Base-by-base conservation (phyloP, 2,329 filamentous ascomycete species). In the Xylaria digitata region DNA sequence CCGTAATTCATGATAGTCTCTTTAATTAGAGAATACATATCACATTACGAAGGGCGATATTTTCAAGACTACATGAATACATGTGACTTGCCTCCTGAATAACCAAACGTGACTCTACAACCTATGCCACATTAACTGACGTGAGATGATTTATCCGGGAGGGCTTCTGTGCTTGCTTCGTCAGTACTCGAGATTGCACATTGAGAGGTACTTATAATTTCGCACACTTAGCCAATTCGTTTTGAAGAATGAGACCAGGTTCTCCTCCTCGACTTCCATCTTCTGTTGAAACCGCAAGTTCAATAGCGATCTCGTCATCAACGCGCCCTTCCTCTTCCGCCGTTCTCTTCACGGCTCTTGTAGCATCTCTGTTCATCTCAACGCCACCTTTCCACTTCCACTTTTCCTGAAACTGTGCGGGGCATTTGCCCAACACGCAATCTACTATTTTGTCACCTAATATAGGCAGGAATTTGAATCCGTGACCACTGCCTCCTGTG, bases 381-480 rank as follows among this genome's bases (percentile, higher is more conserved):
- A 54, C 55, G 32, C 59, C 17, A 8, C 55, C 66, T 83, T 89
- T 93, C 83, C 90, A 92, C 34, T 84, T 83, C 86, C 86, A 89
- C 74, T 87, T 88, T 1, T 79, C 75, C 43, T 80, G 80, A 72
- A 93, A 86, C 59, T 40, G 85, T 84, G 3, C 80, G 75, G 0
- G 81, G 80, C 82, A 81, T 6, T 79, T 69, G 43, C 82, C 77
- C 62, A 83, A 75, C 63, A 91, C 79, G 63, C 84, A 84, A 69
- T 89, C 87, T 1, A 84, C 83, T 40, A 90, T 82, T 74, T 86
- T 87, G 34, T 88, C 85, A 8, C 89, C 89, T 13, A 92, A 79
- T 5, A 91, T 85, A 0, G 89, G 89, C 62, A 91, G 77, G 77
- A 92, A 92, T 77, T 92, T 92, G 82, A 89, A 92, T 5, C 80